These are phyloP conservation scores for Brasenia schreberi DNA, from an alignment of 164 flowering plant species.

Conservation along the genomic window DNA sequence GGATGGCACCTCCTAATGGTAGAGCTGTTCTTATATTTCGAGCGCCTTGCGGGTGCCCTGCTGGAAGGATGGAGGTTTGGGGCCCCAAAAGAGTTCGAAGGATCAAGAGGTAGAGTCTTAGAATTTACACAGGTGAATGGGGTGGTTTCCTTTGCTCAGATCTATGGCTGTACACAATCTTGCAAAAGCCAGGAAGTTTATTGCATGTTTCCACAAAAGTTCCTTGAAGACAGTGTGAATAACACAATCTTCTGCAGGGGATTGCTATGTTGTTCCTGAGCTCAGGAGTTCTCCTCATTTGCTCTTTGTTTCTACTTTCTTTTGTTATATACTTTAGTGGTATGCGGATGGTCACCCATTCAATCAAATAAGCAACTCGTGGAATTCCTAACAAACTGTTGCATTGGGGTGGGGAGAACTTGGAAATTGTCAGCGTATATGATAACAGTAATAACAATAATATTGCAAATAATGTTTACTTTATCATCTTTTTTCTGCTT, in stretches of 20 bases:
- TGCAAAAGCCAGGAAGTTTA: not conserved
- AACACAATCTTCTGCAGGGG: not conserved
- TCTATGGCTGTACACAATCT: not conserved
- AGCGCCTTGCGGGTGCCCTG: slow-evolving; percentile 48
- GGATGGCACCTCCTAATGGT: slow-evolving; percentile 55
- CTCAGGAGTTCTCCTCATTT: not conserved
- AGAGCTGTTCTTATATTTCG: slow-evolving; percentile 48
- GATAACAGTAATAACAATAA: not conserved
- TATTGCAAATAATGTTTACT: not conserved
- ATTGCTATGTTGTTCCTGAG: not conserved
- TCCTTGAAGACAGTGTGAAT: not conserved
- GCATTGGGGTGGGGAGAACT: not conserved
- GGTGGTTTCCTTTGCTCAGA: not conserved
- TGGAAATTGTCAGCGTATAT: not conserved
- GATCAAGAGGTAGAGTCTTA: slow-evolving; percentile 26
- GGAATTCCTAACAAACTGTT: not conserved
- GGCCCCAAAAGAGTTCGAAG: slow-evolving; percentile 39
- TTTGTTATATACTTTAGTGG: not conserved
- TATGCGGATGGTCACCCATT: not conserved
- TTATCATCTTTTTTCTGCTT: not conserved
- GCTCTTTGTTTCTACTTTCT: not conserved
- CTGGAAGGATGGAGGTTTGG: slow-evolving; percentile 56
- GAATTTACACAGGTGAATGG: not conserved
- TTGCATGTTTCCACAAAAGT: not conserved
- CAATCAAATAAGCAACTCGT: not conserved